A percentile compares a stretch with the other conserved stretches of the same genome.
Conservation (phyloP, 1,139 yeast species). For the Kurtzmaniella natalensis region DNA sequence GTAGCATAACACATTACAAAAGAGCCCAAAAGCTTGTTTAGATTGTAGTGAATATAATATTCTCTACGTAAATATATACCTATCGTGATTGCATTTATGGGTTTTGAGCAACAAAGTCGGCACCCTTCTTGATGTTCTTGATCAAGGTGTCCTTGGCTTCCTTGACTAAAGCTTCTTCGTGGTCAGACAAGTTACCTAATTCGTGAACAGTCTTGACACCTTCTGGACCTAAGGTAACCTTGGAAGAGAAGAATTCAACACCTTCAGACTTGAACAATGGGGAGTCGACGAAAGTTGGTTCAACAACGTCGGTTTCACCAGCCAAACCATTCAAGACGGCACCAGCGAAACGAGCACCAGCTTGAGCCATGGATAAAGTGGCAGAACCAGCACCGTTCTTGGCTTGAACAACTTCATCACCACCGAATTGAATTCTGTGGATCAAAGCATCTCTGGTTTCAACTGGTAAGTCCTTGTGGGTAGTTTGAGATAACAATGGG, state of each 20-base stretch:
- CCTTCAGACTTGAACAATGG: constrained; percentile 47
- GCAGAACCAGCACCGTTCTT: constrained; percentile 95
- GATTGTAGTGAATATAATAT: too few relatives aligned
- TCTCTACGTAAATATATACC: too few relatives aligned
- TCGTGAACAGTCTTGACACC: constrained; percentile 59
- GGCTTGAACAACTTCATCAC: constrained; percentile 95
- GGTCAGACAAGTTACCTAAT: constrained; percentile 48
- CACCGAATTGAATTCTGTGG: constrained; percentile 92
- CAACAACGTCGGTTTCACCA: constrained; percentile 46
- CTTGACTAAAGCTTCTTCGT: constrained; percentile 56
- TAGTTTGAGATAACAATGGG: constrained; percentile 72
- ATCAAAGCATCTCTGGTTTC: constrained; percentile 66
- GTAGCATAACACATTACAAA: too few relatives aligned
- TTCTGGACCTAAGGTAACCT: constrained; percentile 52
- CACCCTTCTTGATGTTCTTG: constrained; percentile 57
- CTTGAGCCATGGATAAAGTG: constrained; percentile 95
- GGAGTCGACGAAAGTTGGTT: constrained; percentile 49
- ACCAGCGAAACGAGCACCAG: constrained; percentile 77
- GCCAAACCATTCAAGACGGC: constrained; percentile 54
- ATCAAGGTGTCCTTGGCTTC: constrained; percentile 54
- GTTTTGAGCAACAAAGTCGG: constrained; percentile 49
- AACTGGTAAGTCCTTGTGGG: constrained; percentile 43
- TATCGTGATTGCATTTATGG: too few relatives aligned
- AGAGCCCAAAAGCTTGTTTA: too few relatives aligned
- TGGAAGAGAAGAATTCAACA: constrained; percentile 60